These are phyloP conservation scores for Lobosporangium transversale DNA, from an alignment of 192 early-diverging fungal species.

Conservation along the genomic window DNA sequence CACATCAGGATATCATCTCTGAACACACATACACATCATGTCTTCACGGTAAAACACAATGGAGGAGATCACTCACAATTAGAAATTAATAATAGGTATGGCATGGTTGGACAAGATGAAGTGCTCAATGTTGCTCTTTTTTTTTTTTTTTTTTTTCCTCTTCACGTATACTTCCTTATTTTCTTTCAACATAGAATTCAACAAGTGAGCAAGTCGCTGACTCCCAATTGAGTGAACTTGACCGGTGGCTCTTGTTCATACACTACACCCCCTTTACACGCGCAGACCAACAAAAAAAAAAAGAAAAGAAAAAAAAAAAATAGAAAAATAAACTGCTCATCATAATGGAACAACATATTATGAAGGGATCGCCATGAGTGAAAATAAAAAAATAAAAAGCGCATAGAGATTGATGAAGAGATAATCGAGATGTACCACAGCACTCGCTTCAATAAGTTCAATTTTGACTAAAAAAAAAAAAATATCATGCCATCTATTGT, in stretches of 20 bases:
- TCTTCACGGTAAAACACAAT: neutral
- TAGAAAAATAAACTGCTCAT: too few relatives aligned
- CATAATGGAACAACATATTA: too few relatives aligned
- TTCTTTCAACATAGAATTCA: neutral
- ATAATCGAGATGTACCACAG: too few relatives aligned
- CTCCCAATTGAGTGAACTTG: neutral
- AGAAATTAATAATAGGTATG: slow-evolving; percentile 5
- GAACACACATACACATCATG: too few relatives aligned
- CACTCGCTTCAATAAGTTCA: too few relatives aligned
- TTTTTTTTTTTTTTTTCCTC: neutral
- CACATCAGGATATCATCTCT: too few relatives aligned
- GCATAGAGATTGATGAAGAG: too few relatives aligned
- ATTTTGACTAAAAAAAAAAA: too few relatives aligned
- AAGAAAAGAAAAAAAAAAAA: neutral
- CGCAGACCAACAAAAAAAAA: neutral
- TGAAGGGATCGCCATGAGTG: too few relatives aligned
- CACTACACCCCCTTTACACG: neutral
- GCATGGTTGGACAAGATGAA: neutral
- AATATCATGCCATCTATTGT: too few relatives aligned
- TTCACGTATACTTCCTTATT: neutral
- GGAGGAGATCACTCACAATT: neutral
- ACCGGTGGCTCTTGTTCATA: neutral
- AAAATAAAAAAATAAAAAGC: too few relatives aligned
- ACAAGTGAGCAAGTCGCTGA: neutral
- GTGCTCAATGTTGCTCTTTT: slow-evolving; percentile 18